Evolutionary conservation across 2,329 filamentous ascomycete species (phyloP).

Genomic region (Penicillium sp.): DNA sequence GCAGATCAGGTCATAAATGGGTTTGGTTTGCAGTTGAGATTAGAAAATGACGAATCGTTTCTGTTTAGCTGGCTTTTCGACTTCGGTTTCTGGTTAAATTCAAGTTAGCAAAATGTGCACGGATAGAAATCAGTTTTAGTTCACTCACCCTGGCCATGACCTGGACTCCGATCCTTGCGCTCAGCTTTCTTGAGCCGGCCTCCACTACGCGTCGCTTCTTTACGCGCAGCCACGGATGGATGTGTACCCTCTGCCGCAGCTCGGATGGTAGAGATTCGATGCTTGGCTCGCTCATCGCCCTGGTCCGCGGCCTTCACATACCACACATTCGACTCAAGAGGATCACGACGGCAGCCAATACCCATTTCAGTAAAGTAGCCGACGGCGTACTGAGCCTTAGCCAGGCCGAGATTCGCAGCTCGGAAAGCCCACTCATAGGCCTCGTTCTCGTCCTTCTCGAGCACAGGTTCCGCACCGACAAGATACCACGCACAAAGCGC

Average conservation of each 20-base stretch:
- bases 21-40: neutral
- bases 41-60: conserved; percentile 27
- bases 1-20: neutral
- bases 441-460: conserved; percentile 93
- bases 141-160: conserved; percentile 11
- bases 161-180: neutral
- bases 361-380: conserved; percentile 99
- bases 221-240: conserved; percentile 21
- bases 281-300: conserved; percentile 84
- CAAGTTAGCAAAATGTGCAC: neutral
- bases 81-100: neutral
- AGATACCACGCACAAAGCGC: conserved; percentile 98
- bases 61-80: conserved; percentile 19
- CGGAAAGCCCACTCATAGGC: conserved; percentile 93
- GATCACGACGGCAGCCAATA: conserved; percentile 88
- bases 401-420: conserved; percentile 69
- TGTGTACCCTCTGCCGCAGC: conserved; percentile 66
- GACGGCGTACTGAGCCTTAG: conserved; percentile 84
- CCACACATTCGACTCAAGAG: conserved; percentile 97
- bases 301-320: conserved; percentile 93
- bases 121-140: neutral
- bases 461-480: conserved; percentile 83
- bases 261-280: conserved; percentile 80
- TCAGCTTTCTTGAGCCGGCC: conserved; percentile 10
- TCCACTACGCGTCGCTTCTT: conserved; percentile 4